Base-by-base conservation (phyloP, 2,329 filamentous ascomycete species). In the Xylaria polymorpha region DNA sequence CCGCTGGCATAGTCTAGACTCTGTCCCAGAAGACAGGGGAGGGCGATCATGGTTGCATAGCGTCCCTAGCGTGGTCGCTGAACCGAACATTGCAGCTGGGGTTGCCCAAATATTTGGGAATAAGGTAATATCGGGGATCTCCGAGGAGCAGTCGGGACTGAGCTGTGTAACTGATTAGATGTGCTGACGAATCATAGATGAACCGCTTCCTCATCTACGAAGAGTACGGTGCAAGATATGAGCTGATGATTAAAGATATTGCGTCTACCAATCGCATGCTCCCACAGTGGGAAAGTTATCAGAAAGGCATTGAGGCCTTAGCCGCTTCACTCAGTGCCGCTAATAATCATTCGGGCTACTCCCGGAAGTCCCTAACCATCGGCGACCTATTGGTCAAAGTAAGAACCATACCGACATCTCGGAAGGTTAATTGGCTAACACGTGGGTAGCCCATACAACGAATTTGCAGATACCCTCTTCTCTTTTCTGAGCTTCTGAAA, bases 351-450 rank as follows among this genome's bases (percentile, higher is more conserved):
- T 84, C 86, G 39, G 85, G 88, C 18, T 86, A 88, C 64, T 85
- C 86, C 37, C 93, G 88, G 75, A 97, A 94, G 77, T 92, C 93
- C 2, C 83, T 97, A 72, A 94, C 92, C 1, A 88, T 98, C 72
- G 89, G 90, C 58, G 96, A 98, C 80, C 85, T 98, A 5, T 85
- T 98, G 64, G 94, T 98, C 73, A 98, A 98, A 88, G 94, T 93
- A 74, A 72, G 80, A 57, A 41, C 39, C 4, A 20, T 41, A 39
- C n/a, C 15, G 37, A 53, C 20, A 14, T 37, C 51, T 44, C 3
- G 18, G 59, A 56, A 41, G 59, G 35, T 41, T 58, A n/a, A 37
- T n/a, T 50, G 25, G 50, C 71, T 71, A 73, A 65, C 62, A 41
- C 18, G 15, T 8, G 46, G 46, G 20, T 64, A 97, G 93, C 96